Conservation (phyloP, 140 eudicot genomes). For the Stevia rebaudiana region DNA sequence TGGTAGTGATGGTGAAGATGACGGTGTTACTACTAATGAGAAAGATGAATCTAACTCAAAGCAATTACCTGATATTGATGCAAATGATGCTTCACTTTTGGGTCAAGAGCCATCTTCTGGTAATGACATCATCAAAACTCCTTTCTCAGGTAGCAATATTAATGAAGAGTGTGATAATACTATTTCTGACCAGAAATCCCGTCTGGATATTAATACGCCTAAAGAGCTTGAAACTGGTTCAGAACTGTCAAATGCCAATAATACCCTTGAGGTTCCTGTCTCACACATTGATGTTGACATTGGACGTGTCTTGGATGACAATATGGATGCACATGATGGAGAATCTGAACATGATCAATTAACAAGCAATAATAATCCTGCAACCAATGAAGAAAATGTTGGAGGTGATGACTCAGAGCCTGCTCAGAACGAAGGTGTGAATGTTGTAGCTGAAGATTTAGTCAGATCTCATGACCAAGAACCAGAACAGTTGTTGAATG, state of each 20-base stretch:
- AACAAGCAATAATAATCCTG: background rate
- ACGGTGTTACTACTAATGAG: background rate
- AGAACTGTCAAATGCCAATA: slow-evolving; percentile 1
- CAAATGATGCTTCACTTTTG: background rate
- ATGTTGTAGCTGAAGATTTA: background rate
- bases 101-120: background rate
- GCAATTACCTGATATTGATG: background rate
- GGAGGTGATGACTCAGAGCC: slow-evolving; percentile 3
- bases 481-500: slow-evolving; percentile 9
- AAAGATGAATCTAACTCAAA: background rate
- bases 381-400: background rate
- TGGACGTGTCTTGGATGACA: slow-evolving; percentile 6
- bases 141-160: slow-evolving; percentile 4
- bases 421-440: background rate
- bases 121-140: background rate
- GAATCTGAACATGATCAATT: slow-evolving; percentile 9
- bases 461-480: slow-evolving; percentile 1
- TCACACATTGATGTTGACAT: background rate
- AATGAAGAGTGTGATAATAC: slow-evolving; percentile 9
- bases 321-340: slow-evolving; percentile 6
- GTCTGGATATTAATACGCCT: background rate
- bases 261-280: background rate
- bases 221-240: slow-evolving; percentile 19
- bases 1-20: background rate
- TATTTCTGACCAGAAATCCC: background rate